Conservation (phyloP, 1,284 basidiomycete genomes). For the Melanopsichium pennsylvanicum region DNA sequence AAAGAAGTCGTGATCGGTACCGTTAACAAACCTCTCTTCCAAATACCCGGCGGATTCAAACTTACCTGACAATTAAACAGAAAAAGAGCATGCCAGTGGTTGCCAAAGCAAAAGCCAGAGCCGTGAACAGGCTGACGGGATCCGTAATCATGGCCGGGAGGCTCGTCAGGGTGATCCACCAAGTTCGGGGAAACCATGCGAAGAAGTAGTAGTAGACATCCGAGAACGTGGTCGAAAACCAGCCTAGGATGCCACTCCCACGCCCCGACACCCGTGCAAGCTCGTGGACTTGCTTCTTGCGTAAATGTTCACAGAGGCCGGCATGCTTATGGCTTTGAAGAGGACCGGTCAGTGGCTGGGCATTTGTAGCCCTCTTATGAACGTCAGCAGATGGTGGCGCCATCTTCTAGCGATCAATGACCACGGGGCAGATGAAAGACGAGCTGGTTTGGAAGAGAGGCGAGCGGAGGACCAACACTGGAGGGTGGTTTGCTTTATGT, state of each 20-base stretch:
- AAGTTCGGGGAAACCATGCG: conserved; percentile 29
- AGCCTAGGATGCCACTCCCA: conserved; percentile 20
- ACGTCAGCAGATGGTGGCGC: conserved; percentile 17
- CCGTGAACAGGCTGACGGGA: conserved; percentile 15
- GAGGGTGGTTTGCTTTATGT: too few species aligned
- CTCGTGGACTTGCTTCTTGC: conserved; percentile 22
- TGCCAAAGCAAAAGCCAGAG: conserved; percentile 18
- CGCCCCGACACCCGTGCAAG: conserved; percentile 11
- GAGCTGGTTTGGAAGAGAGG: not conserved
- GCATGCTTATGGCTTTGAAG: conserved; percentile 18
- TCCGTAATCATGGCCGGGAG: conserved; percentile 26
- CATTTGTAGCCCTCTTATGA: conserved; percentile 13
- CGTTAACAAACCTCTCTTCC: too few species aligned
- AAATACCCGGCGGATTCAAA: too few species aligned
- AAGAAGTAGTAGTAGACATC: conserved; percentile 28
- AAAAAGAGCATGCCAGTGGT: conserved; percentile 20
- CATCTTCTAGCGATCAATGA: too few species aligned
- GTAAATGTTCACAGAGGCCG: conserved; percentile 21
- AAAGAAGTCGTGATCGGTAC: too few species aligned
- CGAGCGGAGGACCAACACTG: too few species aligned
- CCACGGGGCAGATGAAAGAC: too few species aligned
- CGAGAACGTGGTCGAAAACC: conserved; percentile 8
- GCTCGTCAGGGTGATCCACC: conserved; percentile 31
- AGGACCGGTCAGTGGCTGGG: conserved; percentile 14
- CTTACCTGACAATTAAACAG: conserved; percentile 21